Evolutionary conservation across 768 basidiomycete genomes (phyloP), one percentile per base, ranked within the genome.

Genomic region (Leccinum subgranulosum): DNA sequence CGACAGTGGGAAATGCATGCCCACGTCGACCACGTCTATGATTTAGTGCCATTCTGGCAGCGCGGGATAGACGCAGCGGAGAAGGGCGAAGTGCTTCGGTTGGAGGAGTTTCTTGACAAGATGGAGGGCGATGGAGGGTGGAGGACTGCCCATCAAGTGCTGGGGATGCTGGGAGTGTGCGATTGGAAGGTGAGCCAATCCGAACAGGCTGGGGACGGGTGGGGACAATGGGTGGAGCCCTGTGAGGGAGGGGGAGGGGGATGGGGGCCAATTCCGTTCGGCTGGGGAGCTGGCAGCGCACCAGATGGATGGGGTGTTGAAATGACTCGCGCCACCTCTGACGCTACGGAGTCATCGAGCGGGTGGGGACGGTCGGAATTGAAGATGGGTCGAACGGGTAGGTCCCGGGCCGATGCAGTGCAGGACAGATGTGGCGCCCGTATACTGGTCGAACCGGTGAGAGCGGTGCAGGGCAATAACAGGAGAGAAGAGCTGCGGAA

Each of bases 31-130:
- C 73, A 78, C 11, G 74, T 81, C 23, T 69, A 70, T 36, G 81
- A 82, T 63, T 62, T 82, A 61, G 76, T 85, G 33, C 78, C 79
- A 3, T 84, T 83, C 66, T 85, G 84, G 84, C 73, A 75, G 46
- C 68, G 75, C 12, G 80, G 77, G 0, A 70, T 84, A 6, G 71
- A 75, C 49, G 81, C 79, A 2, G 82, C 79, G 21, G 74, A 76
- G 69, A 72, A 72, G 15, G 81, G 79, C 4, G 73, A 78, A 43
- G 72, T 76, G 46, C 66, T 76, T 31, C 73, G 68, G 25, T 58
- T 81, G 68, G 80, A 79, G 59, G 73, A 77, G 6, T 83, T 83
- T 62, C 68, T 81, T 25, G 75, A 79, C 47, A 64, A 67, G 56
- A 68, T 80, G 66, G 75, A 76, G 50, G 71, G 67, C 0, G 63